phyloP scores from a whole-genome alignment of 2,329 filamentous ascomycete genomes.

The Rutstroemia sp. region DNA sequence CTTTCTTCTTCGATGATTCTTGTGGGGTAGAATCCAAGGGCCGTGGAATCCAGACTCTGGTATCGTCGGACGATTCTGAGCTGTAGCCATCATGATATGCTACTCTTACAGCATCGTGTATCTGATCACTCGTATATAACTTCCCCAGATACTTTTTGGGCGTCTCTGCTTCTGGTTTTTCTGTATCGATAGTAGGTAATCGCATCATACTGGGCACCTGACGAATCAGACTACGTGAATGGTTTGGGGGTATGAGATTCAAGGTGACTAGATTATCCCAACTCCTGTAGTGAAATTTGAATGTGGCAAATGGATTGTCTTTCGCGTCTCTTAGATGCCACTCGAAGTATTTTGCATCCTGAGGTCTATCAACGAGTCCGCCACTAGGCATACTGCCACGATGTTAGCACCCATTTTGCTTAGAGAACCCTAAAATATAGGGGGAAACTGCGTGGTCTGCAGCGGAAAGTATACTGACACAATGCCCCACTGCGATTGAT shows the following conservation, averaged over 20 bases:
- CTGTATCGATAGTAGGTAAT: not conserved
- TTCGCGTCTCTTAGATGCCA: conserved; percentile 45
- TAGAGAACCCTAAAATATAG: not conserved
- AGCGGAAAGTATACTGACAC: conserved; percentile 35
- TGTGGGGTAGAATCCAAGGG: not conserved
- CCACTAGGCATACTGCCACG: conserved; percentile 40
- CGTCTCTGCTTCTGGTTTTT: not conserved
- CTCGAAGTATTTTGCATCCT: conserved; percentile 44
- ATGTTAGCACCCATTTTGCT: not conserved
- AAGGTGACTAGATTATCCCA: conserved; percentile 41
- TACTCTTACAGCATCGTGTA: conserved; percentile 1
- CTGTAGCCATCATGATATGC: not conserved
- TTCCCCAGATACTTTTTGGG: conserved; percentile 6
- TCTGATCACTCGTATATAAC: conserved; percentile 8
- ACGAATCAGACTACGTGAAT: conserved; percentile 10
- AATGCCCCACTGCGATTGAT: conserved; percentile 45
- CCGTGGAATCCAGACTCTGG: not conserved
- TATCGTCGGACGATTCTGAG: not conserved
- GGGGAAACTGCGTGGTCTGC: too few species aligned
- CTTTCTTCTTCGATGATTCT: not conserved
- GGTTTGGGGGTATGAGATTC: conserved; percentile 35
- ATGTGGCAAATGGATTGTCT: conserved; percentile 45
- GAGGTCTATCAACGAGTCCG: conserved; percentile 45
- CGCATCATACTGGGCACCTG: not conserved
- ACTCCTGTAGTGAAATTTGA: conserved; percentile 50